A percentile compares a stretch with the other conserved stretches of the same genome.
Conservation (phyloP, 352 stramenopile species). For the Phytophthora lateralis region DNA sequence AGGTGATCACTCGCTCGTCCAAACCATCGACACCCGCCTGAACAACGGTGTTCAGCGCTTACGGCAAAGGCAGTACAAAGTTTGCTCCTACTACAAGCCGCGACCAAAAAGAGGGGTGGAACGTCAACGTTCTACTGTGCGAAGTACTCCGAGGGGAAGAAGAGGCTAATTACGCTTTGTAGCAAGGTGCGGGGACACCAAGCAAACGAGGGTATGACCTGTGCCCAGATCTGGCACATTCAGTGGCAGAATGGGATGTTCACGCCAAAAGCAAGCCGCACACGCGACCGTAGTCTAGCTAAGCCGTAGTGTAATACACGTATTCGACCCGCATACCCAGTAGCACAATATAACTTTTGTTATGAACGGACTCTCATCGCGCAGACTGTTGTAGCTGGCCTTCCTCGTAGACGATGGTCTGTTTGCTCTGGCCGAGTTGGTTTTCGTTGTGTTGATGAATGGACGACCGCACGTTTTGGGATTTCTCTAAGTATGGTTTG, state of each 20-base stretch:
- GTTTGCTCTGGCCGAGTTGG: no score
- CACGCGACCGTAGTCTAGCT: constrained; percentile 9
- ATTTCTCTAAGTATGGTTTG: constrained; percentile 5
- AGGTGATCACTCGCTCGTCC: neutral
- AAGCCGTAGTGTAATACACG: constrained; percentile 3
- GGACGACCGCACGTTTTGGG: neutral
- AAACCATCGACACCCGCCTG: neutral
- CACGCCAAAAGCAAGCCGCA: neutral
- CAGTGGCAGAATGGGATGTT: constrained; percentile 28
- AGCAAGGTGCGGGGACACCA: constrained; percentile 17
- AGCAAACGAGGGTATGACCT: constrained; percentile 17
- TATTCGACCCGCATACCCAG: neutral
- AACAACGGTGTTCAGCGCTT: constrained; percentile 5
- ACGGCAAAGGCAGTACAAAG: constrained; percentile 9
- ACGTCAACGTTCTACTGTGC: constrained; percentile 15
- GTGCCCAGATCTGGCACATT: constrained; percentile 26
- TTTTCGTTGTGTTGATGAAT: neutral
- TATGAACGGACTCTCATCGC: no score
- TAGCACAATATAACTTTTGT: no score
- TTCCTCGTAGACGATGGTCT: no score
- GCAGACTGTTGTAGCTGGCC: no score
- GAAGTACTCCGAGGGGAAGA: constrained; percentile 11
- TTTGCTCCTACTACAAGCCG: constrained; percentile 20
- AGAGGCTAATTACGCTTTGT: constrained; percentile 1
- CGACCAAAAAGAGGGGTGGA: constrained; percentile 4